These are phyloP conservation scores for Epichloe uncinata DNA, from an alignment of 2,329 filamentous ascomycete genomes.

Conservation along the genomic window DNA sequence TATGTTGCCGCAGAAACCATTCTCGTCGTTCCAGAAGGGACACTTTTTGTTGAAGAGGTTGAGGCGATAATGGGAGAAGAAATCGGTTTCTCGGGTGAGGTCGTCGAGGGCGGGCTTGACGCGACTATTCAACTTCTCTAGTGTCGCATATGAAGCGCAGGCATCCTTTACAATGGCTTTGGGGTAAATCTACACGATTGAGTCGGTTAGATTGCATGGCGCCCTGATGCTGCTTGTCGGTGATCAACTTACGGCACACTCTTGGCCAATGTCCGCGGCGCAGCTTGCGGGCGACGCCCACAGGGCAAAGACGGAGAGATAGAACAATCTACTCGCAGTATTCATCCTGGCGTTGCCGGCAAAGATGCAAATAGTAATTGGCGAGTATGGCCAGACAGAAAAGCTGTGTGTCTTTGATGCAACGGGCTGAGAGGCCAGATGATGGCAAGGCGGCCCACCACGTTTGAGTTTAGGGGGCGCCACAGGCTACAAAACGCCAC, in stretches of 20 bases:
- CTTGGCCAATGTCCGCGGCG: slow-evolving; percentile 26
- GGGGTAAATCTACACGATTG: slow-evolving; percentile 58
- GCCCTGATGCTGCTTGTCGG: neutral
- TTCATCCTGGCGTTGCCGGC: slow-evolving; percentile 28
- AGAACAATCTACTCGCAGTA: slow-evolving; percentile 40
- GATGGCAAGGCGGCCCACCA: neutral
- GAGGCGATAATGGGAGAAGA: slow-evolving; percentile 93
- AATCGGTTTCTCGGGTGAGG: slow-evolving; percentile 79
- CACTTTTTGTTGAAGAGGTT: slow-evolving; percentile 92
- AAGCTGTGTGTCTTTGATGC: too few relatives aligned
- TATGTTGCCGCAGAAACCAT: slow-evolving; percentile 92
- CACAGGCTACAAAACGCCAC: slow-evolving; percentile 11
- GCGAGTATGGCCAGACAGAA: neutral
- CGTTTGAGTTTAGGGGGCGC: neutral
- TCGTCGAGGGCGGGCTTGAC: slow-evolving; percentile 67
- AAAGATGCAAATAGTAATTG: neutral
- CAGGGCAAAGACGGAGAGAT: slow-evolving; percentile 41
- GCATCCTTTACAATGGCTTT: slow-evolving; percentile 84
- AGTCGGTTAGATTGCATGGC: neutral
- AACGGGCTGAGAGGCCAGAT: neutral
- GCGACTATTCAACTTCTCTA: slow-evolving; percentile 69
- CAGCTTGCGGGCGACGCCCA: slow-evolving; percentile 37
- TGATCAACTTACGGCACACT: slow-evolving; percentile 37
- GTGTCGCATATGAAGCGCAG: slow-evolving; percentile 82
- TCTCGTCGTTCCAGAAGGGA: slow-evolving; percentile 90